Evolutionary conservation across 83 land plant genomes (phyloP).

Genomic region (Picea mariana): DNA sequence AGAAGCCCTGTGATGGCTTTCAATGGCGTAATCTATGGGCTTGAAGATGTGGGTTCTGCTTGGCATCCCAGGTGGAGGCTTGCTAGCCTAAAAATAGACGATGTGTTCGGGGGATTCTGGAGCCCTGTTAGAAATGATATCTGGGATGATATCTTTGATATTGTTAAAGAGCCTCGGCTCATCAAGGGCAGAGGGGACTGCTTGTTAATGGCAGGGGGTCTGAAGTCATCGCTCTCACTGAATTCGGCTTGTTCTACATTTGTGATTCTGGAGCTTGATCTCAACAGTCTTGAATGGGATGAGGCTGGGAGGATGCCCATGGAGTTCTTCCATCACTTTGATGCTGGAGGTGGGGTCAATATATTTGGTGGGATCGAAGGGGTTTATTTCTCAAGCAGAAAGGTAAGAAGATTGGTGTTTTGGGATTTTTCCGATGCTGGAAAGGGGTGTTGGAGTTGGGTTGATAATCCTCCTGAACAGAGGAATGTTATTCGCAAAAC

Average conservation of each 20-base stretch:
- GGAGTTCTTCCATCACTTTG: neutral
- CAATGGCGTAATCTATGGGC: constrained; percentile 10
- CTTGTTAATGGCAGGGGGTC: constrained; percentile 11
- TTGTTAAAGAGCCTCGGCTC: neutral
- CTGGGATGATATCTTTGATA: constrained; percentile 12
- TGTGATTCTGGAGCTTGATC: constrained; percentile 9
- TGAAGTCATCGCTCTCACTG: constrained; percentile 1
- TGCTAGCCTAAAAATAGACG: neutral
- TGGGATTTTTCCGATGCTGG: neutral
- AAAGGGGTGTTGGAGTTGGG: constrained; percentile 1
- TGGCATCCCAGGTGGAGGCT: constrained; percentile 12
- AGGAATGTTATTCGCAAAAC: neutral
- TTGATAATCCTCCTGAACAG: neutral
- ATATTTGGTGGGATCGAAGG: constrained; percentile 9
- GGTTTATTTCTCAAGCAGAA: constrained; percentile 2
- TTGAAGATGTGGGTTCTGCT: constrained; percentile 15
- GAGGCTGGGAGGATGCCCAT: constrained; percentile 7
- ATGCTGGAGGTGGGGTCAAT: neutral
- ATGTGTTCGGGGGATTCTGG: neutral
- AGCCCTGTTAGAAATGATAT: neutral
- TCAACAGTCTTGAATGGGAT: neutral
- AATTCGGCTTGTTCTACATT: constrained; percentile 13
- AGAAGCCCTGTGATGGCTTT: neutral
- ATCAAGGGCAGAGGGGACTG: neutral
- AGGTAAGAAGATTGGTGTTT: constrained; percentile 7